Evolutionary conservation across 2,329 filamentous ascomycete genomes (phyloP).

Genomic region (Drechslerella stenobrocha): DNA sequence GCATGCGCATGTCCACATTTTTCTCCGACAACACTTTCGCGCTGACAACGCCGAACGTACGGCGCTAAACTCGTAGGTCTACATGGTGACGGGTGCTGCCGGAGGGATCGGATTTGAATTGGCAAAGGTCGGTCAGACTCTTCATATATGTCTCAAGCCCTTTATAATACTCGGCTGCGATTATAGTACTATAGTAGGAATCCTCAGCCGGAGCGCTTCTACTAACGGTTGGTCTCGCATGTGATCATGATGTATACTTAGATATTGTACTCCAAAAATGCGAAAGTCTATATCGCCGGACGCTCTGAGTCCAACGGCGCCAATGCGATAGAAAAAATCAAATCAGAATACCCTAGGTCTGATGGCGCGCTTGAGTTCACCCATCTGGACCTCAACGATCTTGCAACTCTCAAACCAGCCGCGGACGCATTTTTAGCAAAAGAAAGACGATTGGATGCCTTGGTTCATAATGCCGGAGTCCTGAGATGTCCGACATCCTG

Average conservation of each 20-base stretch:
- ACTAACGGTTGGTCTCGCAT: too few relatives aligned
- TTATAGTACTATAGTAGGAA: too few relatives aligned
- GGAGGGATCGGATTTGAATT: slow-evolving; percentile 62
- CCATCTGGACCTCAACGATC: slow-evolving; percentile 58
- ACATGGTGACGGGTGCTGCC: slow-evolving; percentile 61
- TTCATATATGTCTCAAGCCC: slow-evolving; percentile 30
- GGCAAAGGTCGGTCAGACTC: slow-evolving; percentile 52
- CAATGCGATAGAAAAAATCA: slow-evolving; percentile 59
- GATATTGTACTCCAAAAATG: slow-evolving; percentile 62
- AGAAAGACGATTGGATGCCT: slow-evolving; percentile 55
- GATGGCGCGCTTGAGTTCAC: slow-evolving; percentile 58
- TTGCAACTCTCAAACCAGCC: slow-evolving; percentile 55
- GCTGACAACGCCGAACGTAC: too few relatives aligned
- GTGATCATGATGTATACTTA: too few relatives aligned
- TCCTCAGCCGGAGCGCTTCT: too few relatives aligned
- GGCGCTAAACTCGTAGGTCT: slow-evolving; percentile 51
- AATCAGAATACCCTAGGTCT: slow-evolving; percentile 55
- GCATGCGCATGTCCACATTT: not conserved
- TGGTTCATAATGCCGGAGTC: slow-evolving; percentile 60
- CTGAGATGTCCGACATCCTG: slow-evolving; percentile 57
- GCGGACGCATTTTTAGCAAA: slow-evolving; percentile 53
- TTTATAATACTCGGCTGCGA: too few relatives aligned
- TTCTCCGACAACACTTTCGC: too few relatives aligned
- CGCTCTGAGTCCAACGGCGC: slow-evolving; percentile 59
- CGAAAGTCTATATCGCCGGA: slow-evolving; percentile 63